Evolutionary conservation across 2,329 filamentous ascomycete genomes (phyloP).

Genomic region (Trichoderma sp.): DNA sequence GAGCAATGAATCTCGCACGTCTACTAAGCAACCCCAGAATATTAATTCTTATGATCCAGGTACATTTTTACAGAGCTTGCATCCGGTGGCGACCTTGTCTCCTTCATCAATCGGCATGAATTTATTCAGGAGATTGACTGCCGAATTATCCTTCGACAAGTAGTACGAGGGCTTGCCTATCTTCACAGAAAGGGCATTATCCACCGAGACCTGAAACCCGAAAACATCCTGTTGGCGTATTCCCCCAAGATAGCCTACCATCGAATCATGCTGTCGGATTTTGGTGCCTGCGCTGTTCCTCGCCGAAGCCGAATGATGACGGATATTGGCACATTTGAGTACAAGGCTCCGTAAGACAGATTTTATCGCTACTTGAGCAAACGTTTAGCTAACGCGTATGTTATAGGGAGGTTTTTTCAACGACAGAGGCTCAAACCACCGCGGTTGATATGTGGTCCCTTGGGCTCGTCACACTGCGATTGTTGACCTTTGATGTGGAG

Average conservation of each 20-base stretch:
- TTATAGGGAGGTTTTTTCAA: conserved; percentile 39
- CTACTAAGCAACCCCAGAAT: accelerated
- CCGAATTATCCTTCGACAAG: conserved; percentile 45
- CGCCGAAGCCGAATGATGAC: conserved; percentile 43
- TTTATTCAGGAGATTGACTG: conserved; percentile 41
- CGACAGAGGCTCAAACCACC: conserved; percentile 30
- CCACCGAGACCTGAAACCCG: conserved; percentile 54
- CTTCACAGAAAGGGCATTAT: conserved; percentile 49
- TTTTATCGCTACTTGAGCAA: neutral
- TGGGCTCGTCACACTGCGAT: conserved; percentile 43
- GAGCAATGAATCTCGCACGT: conserved; percentile 2
- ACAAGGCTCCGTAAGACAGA: conserved; percentile 48
- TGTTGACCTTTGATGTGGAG: conserved; percentile 29
- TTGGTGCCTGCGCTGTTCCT: conserved; percentile 47
- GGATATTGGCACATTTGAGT: conserved; percentile 44
- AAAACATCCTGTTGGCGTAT: conserved; percentile 50
- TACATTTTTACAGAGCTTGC: conserved; percentile 58
- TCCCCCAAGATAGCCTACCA: conserved; percentile 42
- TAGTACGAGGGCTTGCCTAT: conserved; percentile 45
- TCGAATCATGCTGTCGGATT: conserved; percentile 50
- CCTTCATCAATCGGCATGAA: conserved; percentile 41
- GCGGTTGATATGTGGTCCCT: conserved; percentile 53
- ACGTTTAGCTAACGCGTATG: neutral
- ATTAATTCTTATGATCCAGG: conserved; percentile 30
- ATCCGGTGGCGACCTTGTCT: conserved; percentile 52